Conservation (phyloP, 2,329 filamentous ascomycete species). For the Fusarium pininemorale region DNA sequence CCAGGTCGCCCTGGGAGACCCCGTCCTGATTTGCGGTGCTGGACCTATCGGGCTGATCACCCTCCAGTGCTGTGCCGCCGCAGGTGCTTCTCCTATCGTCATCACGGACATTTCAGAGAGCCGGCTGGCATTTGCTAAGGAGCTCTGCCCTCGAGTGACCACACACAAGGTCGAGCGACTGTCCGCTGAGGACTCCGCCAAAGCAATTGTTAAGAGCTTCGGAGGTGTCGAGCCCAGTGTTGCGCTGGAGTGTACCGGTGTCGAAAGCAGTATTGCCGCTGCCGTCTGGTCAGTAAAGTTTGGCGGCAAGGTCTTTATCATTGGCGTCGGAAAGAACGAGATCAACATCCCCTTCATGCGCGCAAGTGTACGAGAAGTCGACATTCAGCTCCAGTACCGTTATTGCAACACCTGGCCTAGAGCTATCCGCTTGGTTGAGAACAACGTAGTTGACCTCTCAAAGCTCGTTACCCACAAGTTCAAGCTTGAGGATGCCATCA, state of each 20-base stretch:
- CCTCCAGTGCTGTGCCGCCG: conserved; percentile 82
- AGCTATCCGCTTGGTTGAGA: conserved; percentile 87
- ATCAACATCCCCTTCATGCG: conserved; percentile 97
- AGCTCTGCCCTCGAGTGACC: conserved; percentile 79
- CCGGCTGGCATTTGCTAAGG: conserved; percentile 83
- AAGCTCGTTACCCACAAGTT: conserved; percentile 90
- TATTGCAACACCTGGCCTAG: conserved; percentile 97
- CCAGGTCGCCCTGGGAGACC: conserved; percentile 82
- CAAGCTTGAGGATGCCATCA: conserved; percentile 82
- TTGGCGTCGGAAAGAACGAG: conserved; percentile 94
- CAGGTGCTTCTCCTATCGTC: conserved; percentile 88
- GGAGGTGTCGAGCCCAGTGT: conserved; percentile 83
- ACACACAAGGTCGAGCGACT: conserved; percentile 80
- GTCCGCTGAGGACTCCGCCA: conserved; percentile 75
- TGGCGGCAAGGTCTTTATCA: conserved; percentile 95
- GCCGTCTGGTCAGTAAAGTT: conserved; percentile 94
- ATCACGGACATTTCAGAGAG: conserved; percentile 95
- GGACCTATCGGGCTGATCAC: conserved; percentile 94
- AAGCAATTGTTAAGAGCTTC: conserved; percentile 72
- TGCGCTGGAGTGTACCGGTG: conserved; percentile 92
- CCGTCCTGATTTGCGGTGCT: conserved; percentile 88
- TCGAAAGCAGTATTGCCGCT: conserved; percentile 85
- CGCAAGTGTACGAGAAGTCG: conserved; percentile 88
- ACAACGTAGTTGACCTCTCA: conserved; percentile 81
- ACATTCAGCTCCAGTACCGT: conserved; percentile 95